phyloP scores from a whole-genome alignment of 768 basidiomycete species.

The Lentinula guzmanii region DNA sequence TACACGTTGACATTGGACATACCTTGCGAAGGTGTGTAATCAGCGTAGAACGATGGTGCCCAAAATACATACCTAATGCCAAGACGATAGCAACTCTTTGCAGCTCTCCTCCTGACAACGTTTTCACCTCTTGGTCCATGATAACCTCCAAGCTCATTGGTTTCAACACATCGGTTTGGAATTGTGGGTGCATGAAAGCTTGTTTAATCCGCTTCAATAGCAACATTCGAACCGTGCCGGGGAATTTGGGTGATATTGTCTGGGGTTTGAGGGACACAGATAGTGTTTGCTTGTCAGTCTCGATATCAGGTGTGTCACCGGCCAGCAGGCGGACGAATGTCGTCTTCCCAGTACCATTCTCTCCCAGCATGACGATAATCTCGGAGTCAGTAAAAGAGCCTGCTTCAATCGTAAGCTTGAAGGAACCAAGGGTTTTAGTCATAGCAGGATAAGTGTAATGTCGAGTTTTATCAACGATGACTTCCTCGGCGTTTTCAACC shows the following conservation, averaged over 20 bases:
- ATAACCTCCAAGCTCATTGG: conserved; percentile 94
- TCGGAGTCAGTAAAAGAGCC: conserved; percentile 98
- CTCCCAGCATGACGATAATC: conserved; percentile 98
- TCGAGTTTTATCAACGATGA: conserved; percentile 79
- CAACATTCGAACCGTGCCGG: conserved; percentile 93
- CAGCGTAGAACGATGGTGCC: neutral
- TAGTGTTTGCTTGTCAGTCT: conserved; percentile 75
- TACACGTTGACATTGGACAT: conserved; percentile 84
- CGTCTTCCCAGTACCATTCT: conserved; percentile 99
- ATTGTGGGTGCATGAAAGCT: conserved; percentile 99
- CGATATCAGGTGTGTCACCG: conserved; percentile 85
- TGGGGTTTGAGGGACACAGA: conserved; percentile 97
- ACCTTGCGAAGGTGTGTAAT: conserved; percentile 27
- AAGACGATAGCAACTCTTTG: conserved; percentile 96
- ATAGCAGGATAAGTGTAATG: conserved; percentile 91
- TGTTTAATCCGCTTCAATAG: conserved; percentile 91
- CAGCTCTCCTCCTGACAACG: conserved; percentile 95
- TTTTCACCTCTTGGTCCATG: conserved; percentile 98
- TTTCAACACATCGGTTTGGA: conserved; percentile 96
- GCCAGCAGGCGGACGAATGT: conserved; percentile 95
- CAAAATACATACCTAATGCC: conserved; percentile 58
- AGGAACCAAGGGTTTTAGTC: conserved; percentile 93
- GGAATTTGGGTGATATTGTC: conserved; percentile 97
- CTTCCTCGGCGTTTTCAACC: conserved; percentile 91
- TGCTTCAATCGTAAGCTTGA: conserved; percentile 89